Conservation (phyloP, 192 early-diverging fungal species). For the Obelidium mucronatum region DNA sequence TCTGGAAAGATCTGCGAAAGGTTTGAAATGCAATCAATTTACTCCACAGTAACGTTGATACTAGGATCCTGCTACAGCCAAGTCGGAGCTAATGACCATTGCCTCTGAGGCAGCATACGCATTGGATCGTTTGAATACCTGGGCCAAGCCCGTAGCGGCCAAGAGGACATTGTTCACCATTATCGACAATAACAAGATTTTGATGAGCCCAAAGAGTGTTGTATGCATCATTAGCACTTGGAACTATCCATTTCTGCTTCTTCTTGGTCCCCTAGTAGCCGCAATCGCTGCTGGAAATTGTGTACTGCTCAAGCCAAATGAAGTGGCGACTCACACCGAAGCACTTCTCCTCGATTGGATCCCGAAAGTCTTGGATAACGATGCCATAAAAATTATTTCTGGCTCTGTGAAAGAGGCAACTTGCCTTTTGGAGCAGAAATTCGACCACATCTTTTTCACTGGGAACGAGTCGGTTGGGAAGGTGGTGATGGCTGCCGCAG, state of each 20-base stretch:
- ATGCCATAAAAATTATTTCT: conserved; percentile 72
- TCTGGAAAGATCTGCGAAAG: conserved; percentile 41
- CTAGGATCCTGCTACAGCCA: too few species aligned
- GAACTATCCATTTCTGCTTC: conserved; percentile 61
- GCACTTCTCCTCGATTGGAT: conserved; percentile 66
- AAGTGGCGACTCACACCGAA: conserved; percentile 74
- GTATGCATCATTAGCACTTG: conserved; percentile 43
- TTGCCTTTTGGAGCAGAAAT: conserved; percentile 65
- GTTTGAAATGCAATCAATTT: too few species aligned
- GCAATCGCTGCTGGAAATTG: conserved; percentile 93
- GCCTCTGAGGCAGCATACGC: conserved; percentile 39
- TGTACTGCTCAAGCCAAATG: conserved; percentile 73
- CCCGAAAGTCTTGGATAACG: conserved; percentile 75
- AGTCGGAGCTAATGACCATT: background rate
- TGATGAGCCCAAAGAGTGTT: conserved; percentile 75
- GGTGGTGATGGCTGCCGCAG: conserved; percentile 83
- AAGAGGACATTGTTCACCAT: conserved; percentile 21
- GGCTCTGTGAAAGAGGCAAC: conserved; percentile 80
- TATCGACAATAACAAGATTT: conserved; percentile 37
- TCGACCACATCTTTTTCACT: conserved; percentile 95
- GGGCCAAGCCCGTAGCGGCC: conserved; percentile 30
- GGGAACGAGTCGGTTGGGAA: conserved; percentile 81
- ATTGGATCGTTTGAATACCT: conserved; percentile 51
- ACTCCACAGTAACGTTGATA: too few species aligned
- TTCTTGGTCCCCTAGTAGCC: conserved; percentile 74